Base-by-base conservation (phyloP, 2,329 filamentous ascomycete species). In the Chaetomium olivaceum region DNA sequence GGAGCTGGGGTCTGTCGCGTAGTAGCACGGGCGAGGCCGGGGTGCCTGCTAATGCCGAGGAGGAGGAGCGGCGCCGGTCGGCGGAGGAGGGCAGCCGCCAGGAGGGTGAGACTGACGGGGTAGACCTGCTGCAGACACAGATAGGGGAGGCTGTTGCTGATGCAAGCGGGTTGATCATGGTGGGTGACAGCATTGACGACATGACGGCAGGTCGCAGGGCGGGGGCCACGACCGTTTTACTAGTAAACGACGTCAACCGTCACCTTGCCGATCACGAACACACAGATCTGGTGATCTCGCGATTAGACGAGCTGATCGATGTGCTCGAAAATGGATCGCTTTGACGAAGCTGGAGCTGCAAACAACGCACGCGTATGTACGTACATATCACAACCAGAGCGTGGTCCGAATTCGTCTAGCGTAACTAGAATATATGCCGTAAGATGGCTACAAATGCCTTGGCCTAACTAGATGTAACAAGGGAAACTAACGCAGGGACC, bases 141-240 rank as follows among this genome's bases (percentile, higher is more conserved):
- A 29, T 36, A 7, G 72, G 71, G 12, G 70, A 67, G 50, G 69
- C 55, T 25, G 74, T 77, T 11, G 74, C 74, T 1, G 81, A 83
- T 67, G 85, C 80, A 2, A 82, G 78, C 51, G 77, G 75, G 6
- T 72, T 87, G 51, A 85, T 88, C 71, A 89, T 89, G 87, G 87
- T 89, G 25, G 91, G 91, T 4, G 91, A 94, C 75, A 93, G 89
- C 19, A 87, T 96, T 63, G 95, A 98, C 76, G 95, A 99, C 75
- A 96, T 98, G 87, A 91, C 89, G 8, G 92, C 94, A 0, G 94
- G 95, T 0, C 85, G 89, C 66, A 83, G 82, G 61, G 94, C 94
- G 0, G 94, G 94, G 0, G 92, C 93, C 1, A 91, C 92, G 39
- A 98, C 95, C 0, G 93, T 98, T n/a, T 75, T 98, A 74, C 81